Base-by-base conservation (phyloP, 768 basidiomycete genomes). In the Leccinum uliginosum region DNA sequence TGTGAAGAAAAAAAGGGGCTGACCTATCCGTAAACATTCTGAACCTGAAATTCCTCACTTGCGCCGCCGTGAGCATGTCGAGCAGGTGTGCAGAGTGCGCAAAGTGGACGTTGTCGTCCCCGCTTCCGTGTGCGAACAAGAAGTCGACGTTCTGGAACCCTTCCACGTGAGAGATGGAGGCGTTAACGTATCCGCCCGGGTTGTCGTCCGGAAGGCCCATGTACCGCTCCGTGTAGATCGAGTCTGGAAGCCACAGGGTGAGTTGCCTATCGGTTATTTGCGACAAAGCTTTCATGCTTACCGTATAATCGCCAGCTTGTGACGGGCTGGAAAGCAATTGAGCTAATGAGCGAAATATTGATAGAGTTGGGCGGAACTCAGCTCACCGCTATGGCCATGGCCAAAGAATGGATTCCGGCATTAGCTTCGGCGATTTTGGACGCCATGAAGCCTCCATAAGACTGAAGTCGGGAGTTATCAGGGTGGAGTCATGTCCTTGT, bases 11-110 rank as follows among this genome's bases (percentile, higher is more conserved):
- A 30, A 51, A 54, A 32, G 45, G 66, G n/a, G n/a, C 82, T 65
- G 57, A 91, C 89, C 91, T 93, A 73, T 99, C 97, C 23, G 93
- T 93, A 74, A 98, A 99, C 91, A 98, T 92, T 67, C 95, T 83
- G 74, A 98, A 97, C 66, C 87, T 80, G 66, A 87, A 90, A 58
- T 80, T 80, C 64, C 87, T 78, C 46, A 98, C 81, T 55, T 84
- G 76, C 24, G 78, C 85, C 63, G 77, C 75, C 0, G 94, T 98
- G 63, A 99, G 82, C 86, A 97, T 94, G 72, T 98, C 96, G 34
- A 99, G 73, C 65, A 99, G 67, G 62, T 90, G 90, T 12, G 93
- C 93, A 53, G 89, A 85, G 74, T 99, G 95, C 38, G 89, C 83
- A 65, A 83, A 94, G 73, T 99, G 97, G 46, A 99, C 94, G 66